These are phyloP conservation scores for Xylaria sp. DNA, from an alignment of 2,329 filamentous ascomycete species.

Conservation along the genomic window DNA sequence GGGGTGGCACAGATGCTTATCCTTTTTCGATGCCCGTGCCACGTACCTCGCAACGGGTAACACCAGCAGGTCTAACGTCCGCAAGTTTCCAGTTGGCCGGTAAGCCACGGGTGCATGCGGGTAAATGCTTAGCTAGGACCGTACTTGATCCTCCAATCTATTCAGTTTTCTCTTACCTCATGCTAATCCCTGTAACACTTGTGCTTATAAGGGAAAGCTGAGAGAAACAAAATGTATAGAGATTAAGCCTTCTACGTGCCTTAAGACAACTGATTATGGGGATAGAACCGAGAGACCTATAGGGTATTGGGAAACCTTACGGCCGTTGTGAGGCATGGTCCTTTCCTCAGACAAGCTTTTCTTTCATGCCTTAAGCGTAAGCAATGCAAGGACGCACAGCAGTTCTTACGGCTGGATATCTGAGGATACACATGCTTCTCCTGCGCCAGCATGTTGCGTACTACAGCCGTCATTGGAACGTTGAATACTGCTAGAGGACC, in stretches of 20 bases:
- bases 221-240: not conserved
- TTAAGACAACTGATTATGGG: not conserved
- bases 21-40: constrained; percentile 16
- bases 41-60: constrained; percentile 12
- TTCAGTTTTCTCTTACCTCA: not conserved
- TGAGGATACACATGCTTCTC: constrained; percentile 6
- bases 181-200: not conserved
- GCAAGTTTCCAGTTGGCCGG: constrained; percentile 6
- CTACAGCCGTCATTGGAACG: not conserved
- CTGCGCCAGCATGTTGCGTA: not conserved
- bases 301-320: constrained; percentile 14
- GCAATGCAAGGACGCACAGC: constrained; percentile 12
- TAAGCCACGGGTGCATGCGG: constrained; percentile 14
- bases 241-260: no score
- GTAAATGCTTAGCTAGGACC: not conserved
- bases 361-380: not conserved
- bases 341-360: not conserved
- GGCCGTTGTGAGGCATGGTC: constrained; percentile 23
- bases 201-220: not conserved
- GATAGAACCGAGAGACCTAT: not conserved
- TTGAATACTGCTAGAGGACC: not conserved
- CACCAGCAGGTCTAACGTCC: constrained; percentile 1
- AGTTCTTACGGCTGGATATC: not conserved
- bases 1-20: not conserved
- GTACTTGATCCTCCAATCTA: not conserved